Conservation (phyloP, 2,329 filamentous ascomycete species). For the Claviceps quebecensis region DNA sequence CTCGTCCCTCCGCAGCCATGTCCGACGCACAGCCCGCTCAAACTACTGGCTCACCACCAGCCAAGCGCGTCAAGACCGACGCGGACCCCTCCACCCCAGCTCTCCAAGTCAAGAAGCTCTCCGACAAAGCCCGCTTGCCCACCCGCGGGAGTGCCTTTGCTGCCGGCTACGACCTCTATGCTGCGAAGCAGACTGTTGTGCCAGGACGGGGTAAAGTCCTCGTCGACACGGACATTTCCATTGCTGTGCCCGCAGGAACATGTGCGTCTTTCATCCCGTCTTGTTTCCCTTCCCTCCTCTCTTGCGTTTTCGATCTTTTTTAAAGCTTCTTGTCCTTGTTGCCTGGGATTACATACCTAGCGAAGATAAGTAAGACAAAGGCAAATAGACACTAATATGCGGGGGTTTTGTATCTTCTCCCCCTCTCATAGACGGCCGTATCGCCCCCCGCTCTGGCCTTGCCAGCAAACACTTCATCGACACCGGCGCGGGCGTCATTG, state of each 20-base stretch:
- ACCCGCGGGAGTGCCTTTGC: conserved; percentile 81
- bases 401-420: too few species aligned
- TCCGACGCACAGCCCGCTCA: conserved; percentile 25
- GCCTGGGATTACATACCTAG: not conserved
- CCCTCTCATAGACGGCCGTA: conserved; percentile 54
- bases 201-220: conserved; percentile 72
- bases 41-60: conserved; percentile 48
- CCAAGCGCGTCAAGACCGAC: conserved; percentile 63
- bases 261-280: conserved; percentile 41
- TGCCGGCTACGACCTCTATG: conserved; percentile 90
- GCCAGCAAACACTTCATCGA: conserved; percentile 93
- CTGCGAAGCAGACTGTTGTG: conserved; percentile 57
- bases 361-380: not conserved
- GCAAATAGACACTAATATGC: conserved; percentile 1
- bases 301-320: not conserved
- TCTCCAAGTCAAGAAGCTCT: conserved; percentile 79
- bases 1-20: not conserved
- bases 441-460: conserved; percentile 82
- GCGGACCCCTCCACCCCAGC: conserved; percentile 31
- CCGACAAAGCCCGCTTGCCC: conserved; percentile 62
- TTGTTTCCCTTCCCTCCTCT: not conserved
- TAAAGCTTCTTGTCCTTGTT: not conserved
- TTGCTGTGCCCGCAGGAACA: conserved; percentile 79
- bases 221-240: conserved; percentile 81
- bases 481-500: conserved; percentile 90